Percentiles rank a stretch among this genome's conserved stretches.
Conservation (phyloP, 2,329 filamentous ascomycete species). For the Lecanicillium sp. region DNA sequence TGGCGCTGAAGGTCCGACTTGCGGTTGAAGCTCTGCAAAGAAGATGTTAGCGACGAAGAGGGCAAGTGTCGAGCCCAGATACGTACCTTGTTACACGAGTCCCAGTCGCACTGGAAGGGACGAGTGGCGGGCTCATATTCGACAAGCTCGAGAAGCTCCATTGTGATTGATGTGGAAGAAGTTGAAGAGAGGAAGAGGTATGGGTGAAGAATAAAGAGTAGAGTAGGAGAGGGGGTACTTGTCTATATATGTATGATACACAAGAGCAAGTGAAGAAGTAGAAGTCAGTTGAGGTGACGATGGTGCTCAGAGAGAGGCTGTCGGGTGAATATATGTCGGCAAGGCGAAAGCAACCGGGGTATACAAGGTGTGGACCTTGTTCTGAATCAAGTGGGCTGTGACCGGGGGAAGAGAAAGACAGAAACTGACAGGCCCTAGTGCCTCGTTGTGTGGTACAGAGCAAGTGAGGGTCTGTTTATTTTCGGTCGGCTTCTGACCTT, state of each 20-base stretch:
- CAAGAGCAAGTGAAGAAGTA: slow-evolving; percentile 2
- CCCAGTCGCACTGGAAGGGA: slow-evolving; percentile 60
- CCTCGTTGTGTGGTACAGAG: slow-evolving; percentile 9
- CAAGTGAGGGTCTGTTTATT: slow-evolving; percentile 12
- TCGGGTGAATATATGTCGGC: slow-evolving; percentile 14
- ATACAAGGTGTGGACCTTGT: slow-evolving; percentile 10
- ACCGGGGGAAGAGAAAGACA: slow-evolving; percentile 11
- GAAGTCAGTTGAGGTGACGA: slow-evolving; percentile 4
- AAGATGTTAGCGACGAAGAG: slow-evolving; percentile 15
- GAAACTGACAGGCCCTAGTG: slow-evolving; percentile 11
- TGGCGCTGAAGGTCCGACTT: slow-evolving; percentile 67
- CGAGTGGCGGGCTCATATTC: slow-evolving; percentile 57
- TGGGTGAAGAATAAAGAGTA: neutral
- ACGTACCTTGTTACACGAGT: slow-evolving; percentile 54
- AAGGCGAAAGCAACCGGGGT: slow-evolving; percentile 10
- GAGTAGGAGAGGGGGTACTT: slow-evolving; percentile 1
- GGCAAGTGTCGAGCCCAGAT: neutral
- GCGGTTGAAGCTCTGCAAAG: slow-evolving; percentile 59
- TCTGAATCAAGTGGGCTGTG: slow-evolving; percentile 15
- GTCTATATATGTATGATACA: slow-evolving; percentile 6
- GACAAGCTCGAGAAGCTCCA: slow-evolving; percentile 61
- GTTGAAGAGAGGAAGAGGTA: neutral
- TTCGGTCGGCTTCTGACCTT: slow-evolving; percentile 7
- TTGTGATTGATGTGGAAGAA: slow-evolving; percentile 21
- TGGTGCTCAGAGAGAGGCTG: slow-evolving; percentile 8